Evolutionary conservation across 768 basidiomycete genomes (phyloP), one percentile per base, ranked within the genome.

Genomic region (Russula virescens): DNA sequence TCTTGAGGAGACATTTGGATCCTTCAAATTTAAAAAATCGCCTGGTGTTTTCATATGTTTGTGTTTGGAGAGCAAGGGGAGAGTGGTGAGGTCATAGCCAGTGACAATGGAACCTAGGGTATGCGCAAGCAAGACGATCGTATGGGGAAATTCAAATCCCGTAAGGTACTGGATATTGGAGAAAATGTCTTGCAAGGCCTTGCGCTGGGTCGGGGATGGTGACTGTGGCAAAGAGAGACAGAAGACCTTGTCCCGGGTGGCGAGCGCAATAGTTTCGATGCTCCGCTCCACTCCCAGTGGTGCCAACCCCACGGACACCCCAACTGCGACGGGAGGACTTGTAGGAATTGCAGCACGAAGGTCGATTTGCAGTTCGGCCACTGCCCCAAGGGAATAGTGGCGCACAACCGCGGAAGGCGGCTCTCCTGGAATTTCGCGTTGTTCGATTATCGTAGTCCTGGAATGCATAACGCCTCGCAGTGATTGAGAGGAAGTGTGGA

Each of bases 71-170:
- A 11, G 16, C 4, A 55, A 23, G 18, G 54, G 0, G 48, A 60
- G 11, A 28, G 62, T 60, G 11, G 62, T 54, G 46, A 61, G 52
- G 10, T 64, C 63, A 54, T 60, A 54, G 1, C 63, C 63, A 18
- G 52, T 43, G 25, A 55, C n/a, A 7, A 47, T n/a, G 25, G 18
- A 62, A 2, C 21, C 47, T 9, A 52, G 40, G 10, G 23, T 49
- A 26, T 53, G 65, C 26, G 31, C 35, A 28, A 59, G 61, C 31
- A 59, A 50, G n/a, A 34, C 34, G 23, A 60, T 50, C 34, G 52
- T 40, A 23, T 59, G 40, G 10, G 42, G 58, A 43, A 64, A 9
- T 42, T 61, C 63, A 19, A 61, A 69, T 28, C 53, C 68, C 59
- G 49, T 46, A 31, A 54, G 62, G 48, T 45, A 57, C 46, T 6